A percentile compares a stretch with the other conserved stretches of the same genome.
Evolutionary conservation across 805 yeast genomes (phyloP).

Genomic region (Candida cerambycidarum): DNA sequence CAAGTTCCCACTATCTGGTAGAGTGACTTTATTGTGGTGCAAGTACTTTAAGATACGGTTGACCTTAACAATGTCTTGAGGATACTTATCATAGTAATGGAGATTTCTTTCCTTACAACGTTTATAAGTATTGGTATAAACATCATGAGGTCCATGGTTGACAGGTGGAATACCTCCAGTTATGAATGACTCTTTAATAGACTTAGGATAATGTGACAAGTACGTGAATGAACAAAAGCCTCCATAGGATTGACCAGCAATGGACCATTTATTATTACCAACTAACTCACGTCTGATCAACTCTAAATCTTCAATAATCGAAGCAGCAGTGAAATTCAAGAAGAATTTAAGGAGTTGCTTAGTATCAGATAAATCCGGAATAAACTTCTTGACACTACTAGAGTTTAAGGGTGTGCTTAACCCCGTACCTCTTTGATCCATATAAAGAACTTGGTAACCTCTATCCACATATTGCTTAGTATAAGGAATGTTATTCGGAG

Average conservation of each 20-base stretch:
- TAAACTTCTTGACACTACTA: slow-evolving; percentile 20
- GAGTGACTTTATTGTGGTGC: slow-evolving; percentile 21
- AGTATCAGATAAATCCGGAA: slow-evolving; percentile 15
- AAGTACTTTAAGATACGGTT: slow-evolving; percentile 37
- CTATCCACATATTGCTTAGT: slow-evolving; percentile 35
- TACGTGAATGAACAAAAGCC: slow-evolving; percentile 54
- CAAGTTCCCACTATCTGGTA: slow-evolving; percentile 54
- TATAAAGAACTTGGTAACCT: slow-evolving; percentile 44
- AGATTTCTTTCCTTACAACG: slow-evolving; percentile 48
- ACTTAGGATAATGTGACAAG: slow-evolving; percentile 43
- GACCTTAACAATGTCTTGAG: slow-evolving; percentile 44
- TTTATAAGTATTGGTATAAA: slow-evolving; percentile 47
- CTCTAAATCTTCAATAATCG: slow-evolving; percentile 53
- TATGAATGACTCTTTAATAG: slow-evolving; percentile 44
- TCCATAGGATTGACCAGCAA: slow-evolving; percentile 57
- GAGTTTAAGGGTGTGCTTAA: slow-evolving; percentile 47
- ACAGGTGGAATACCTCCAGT: slow-evolving; percentile 65
- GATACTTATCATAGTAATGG: slow-evolving; percentile 49
- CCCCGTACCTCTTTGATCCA: slow-evolving; percentile 68
- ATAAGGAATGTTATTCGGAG: slow-evolving; percentile 27
- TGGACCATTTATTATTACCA: slow-evolving; percentile 44
- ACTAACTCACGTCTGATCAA: slow-evolving; percentile 39
- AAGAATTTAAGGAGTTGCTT: slow-evolving; percentile 40
- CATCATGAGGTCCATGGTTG: slow-evolving; percentile 43
- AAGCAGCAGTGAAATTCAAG: slow-evolving; percentile 51